These are phyloP conservation scores for Fagopyrum esculentum DNA, from an alignment of 148 eudicot species.

Conservation along the genomic window DNA sequence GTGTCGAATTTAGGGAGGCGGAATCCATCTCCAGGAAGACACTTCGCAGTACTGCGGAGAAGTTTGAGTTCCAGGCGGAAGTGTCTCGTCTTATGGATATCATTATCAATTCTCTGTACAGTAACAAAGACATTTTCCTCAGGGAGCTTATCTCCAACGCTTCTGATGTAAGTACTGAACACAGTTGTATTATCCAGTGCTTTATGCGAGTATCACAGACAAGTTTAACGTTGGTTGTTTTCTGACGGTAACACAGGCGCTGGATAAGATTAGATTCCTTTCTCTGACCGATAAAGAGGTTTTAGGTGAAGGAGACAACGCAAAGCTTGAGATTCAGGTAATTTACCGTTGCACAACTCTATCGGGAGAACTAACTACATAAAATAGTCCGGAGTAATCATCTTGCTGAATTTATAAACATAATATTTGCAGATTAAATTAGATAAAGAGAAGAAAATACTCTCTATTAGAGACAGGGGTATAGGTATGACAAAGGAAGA, in stretches of 20 bases:
- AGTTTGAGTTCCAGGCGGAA: slow-evolving; percentile 98
- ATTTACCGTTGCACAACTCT: slow-evolving; percentile 10
- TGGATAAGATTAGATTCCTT: slow-evolving; percentile 94
- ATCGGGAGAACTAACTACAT: not conserved
- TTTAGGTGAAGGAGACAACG: slow-evolving; percentile 79
- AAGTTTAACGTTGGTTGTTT: slow-evolving; percentile 1
- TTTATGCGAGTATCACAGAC: not conserved
- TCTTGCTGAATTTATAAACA: slow-evolving; percentile 1
- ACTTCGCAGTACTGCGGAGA: slow-evolving; percentile 83
- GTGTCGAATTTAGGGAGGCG: slow-evolving; percentile 49
- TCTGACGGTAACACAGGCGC: slow-evolving; percentile 47
- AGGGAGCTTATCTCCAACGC: slow-evolving; percentile 98
- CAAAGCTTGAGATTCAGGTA: slow-evolving; percentile 91
- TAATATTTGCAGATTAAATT: slow-evolving; percentile 63
- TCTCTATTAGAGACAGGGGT: slow-evolving; percentile 91
- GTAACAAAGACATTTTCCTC: slow-evolving; percentile 95
- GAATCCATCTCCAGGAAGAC: slow-evolving; percentile 84
- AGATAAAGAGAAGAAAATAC: slow-evolving; percentile 84
- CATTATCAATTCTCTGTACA: slow-evolving; percentile 90
- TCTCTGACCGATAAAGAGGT: slow-evolving; percentile 89
- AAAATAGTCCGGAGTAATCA: not conserved
- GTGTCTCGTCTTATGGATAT: slow-evolving; percentile 99
- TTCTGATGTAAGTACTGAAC: slow-evolving; percentile 64
- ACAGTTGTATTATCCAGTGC: not conserved
- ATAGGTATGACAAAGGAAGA: slow-evolving; percentile 99